These are phyloP conservation scores for Agapanthus africanus DNA, from an alignment of 106 monocot genomes.

Conservation along the genomic window DNA sequence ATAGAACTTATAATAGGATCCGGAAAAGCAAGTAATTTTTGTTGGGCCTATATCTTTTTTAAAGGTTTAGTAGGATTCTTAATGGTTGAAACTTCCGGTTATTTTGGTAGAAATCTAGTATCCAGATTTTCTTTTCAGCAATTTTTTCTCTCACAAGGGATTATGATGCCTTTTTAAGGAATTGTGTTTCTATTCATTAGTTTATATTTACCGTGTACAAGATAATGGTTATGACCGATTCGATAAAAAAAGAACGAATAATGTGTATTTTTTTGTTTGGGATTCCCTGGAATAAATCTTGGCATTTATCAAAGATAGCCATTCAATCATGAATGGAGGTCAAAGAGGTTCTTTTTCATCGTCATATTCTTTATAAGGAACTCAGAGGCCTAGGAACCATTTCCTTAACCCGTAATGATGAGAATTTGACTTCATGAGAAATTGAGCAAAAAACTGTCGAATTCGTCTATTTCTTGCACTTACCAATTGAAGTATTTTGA, in stretches of 20 bases:
- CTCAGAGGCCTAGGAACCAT: slow-evolving; percentile 5
- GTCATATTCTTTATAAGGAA: slow-evolving; percentile 16
- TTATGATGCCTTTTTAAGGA: slow-evolving; percentile 10
- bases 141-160: slow-evolving; percentile 17
- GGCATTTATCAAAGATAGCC: slow-evolving; percentile 4
- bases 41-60: slow-evolving; percentile 17
- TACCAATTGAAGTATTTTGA: slow-evolving; percentile 11
- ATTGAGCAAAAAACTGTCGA: slow-evolving; percentile 1
- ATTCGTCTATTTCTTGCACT: slow-evolving; percentile 4
- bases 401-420: too few species aligned
- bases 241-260: slow-evolving; percentile 1
- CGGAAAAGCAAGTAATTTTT: slow-evolving; percentile 19
- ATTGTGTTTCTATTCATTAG: neutral
- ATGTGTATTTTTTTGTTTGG: slow-evolving; percentile 3
- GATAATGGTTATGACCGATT: slow-evolving; percentile 1
- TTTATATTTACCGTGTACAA: neutral
- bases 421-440: slow-evolving; percentile 7
- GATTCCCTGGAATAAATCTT: neutral
- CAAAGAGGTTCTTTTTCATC: slow-evolving; percentile 21
- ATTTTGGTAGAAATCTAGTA: slow-evolving; percentile 25
- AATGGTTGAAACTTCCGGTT: slow-evolving; percentile 22
- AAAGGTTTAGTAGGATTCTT: slow-evolving; percentile 24
- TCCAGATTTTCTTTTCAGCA: slow-evolving; percentile 13
- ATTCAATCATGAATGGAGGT: slow-evolving; percentile 26
- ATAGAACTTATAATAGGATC: slow-evolving; percentile 9